Evolutionary conservation across 2,329 filamentous ascomycete species (phyloP).

Genomic region (Clarireedia homoeocarpa): DNA sequence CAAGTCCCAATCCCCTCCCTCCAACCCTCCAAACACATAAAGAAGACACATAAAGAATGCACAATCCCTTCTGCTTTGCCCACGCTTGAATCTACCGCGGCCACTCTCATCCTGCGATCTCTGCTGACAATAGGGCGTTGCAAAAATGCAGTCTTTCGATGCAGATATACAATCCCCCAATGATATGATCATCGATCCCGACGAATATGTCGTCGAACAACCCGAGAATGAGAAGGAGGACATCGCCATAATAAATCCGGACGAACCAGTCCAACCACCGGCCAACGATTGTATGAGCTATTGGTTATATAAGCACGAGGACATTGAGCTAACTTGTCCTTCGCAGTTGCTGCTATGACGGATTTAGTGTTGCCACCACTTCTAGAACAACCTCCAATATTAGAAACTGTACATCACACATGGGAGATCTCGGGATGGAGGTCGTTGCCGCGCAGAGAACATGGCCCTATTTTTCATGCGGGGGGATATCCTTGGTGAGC

Average conservation of each 20-base stretch:
- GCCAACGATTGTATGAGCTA: constrained; percentile 33
- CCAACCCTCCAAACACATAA: background rate
- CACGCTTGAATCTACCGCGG: background rate
- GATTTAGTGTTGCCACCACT: constrained; percentile 67
- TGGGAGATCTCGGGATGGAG: constrained; percentile 89
- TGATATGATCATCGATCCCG: constrained; percentile 28
- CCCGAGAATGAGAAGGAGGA: constrained; percentile 32
- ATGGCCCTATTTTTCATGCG: constrained; percentile 81
- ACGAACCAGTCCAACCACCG: constrained; percentile 21
- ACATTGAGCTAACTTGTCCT: constrained; percentile 16
- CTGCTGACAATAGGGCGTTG: no score
- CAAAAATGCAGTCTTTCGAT: constrained; percentile 19
- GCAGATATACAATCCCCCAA: constrained; percentile 26
- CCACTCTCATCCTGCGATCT: background rate
- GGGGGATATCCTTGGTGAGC: constrained; percentile 76
- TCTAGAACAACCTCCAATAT: constrained; percentile 66
- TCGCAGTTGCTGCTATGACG: constrained; percentile 73
- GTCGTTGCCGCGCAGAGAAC: constrained; percentile 66
- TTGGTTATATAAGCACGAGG: background rate
- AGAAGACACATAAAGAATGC: background rate
- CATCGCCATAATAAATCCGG: constrained; percentile 34
- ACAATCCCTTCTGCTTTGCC: background rate
- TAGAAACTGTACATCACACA: constrained; percentile 68
- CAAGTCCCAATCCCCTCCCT: background rate
- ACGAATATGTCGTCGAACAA: constrained; percentile 25